phyloP scores from a whole-genome alignment of 2,329 filamentous ascomycete genomes.

The Dactylellina parvicollis region DNA sequence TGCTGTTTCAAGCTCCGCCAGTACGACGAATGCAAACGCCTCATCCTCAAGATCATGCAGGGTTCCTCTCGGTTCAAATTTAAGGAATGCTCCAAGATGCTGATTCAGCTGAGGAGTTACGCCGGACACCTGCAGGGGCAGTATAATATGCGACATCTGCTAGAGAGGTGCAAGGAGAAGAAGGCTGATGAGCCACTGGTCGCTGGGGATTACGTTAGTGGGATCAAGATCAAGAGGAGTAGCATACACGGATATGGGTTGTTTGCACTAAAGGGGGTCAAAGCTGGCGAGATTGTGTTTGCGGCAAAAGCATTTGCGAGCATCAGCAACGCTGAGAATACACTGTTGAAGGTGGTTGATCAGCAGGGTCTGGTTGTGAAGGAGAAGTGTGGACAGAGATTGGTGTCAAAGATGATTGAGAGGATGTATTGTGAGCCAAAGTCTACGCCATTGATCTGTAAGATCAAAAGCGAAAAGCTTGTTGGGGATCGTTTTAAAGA shows the following conservation, averaged over 20 bases:
- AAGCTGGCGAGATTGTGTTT: slow-evolving; percentile 31
- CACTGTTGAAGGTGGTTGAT: background rate
- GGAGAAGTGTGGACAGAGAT: slow-evolving; percentile 20
- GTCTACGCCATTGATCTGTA: slow-evolving; percentile 16
- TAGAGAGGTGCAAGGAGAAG: slow-evolving; percentile 19
- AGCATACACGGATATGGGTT: slow-evolving; percentile 8
- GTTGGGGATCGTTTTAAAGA: slow-evolving; percentile 2
- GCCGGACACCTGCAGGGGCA: background rate
- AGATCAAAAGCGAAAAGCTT: background rate
- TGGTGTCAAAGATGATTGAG: slow-evolving; percentile 11
- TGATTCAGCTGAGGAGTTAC: slow-evolving; percentile 4
- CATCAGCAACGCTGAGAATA: slow-evolving; percentile 10
- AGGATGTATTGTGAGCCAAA: slow-evolving; percentile 23
- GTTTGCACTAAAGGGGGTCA: slow-evolving; percentile 17
- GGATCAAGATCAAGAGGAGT: slow-evolving; percentile 12
- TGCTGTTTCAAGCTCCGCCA: slow-evolving; percentile 14
- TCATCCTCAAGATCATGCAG: slow-evolving; percentile 29
- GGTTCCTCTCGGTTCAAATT: slow-evolving; percentile 26
- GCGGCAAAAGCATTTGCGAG: slow-evolving; percentile 25
- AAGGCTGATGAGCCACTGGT: background rate
- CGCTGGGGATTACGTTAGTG: slow-evolving; percentile 19
- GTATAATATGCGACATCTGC: slow-evolving; percentile 35
- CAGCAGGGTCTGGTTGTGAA: slow-evolving; percentile 3
- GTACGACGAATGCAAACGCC: slow-evolving; percentile 23
- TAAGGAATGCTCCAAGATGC: slow-evolving; percentile 29